Base-by-base conservation (phyloP, 306 rosid genomes). In the Potentilla sterilis region DNA sequence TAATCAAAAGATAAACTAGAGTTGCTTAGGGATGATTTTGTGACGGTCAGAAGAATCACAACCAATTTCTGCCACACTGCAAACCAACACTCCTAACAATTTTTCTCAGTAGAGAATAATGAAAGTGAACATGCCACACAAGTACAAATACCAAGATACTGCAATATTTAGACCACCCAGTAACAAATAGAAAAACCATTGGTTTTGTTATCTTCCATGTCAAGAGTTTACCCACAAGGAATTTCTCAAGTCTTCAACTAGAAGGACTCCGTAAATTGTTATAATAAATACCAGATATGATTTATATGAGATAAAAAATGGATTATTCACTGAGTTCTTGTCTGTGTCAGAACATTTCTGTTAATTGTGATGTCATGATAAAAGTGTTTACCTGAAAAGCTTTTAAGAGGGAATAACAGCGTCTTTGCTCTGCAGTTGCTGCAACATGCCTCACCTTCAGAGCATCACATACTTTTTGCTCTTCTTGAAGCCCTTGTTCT, bases 381-480 rank as follows among this genome's bases (percentile, higher is more conserved):
- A 61, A 18, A 64, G 55, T 67, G 72, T 78, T 74, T 78, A 90
- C 97, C 97, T 92, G 92, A 78, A 90, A 90, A 78, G 87, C 91
- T 85, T 92, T 91, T 82, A 85, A 59, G 86, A 89, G 83, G 44
- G 92, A 73, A 75, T 85, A 92, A 83, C 88, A 86, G 57, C 81
- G 96, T 75, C 88, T 89, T 75, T 88, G 96, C 76, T 85, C 87
- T 47, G 96, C 90, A 13, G 68, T 78, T 51, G 83, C 89, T 70
- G 86, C 87, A 77, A 86, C 83, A 80, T 89, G 81, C 77, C 69
- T 84, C 72, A 77, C 85, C 75, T 90, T 92, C 38, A 92, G 81
- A 74, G 86, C 89, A 67, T 83, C 77, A 67, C 82, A 86, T 66
- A 64, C 74, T 78, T 64, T 86, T 84, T 88, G 91, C 85, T 90